phyloP scores from a whole-genome alignment of 257 asterid species.

The Scutellaria baicalensis region DNA sequence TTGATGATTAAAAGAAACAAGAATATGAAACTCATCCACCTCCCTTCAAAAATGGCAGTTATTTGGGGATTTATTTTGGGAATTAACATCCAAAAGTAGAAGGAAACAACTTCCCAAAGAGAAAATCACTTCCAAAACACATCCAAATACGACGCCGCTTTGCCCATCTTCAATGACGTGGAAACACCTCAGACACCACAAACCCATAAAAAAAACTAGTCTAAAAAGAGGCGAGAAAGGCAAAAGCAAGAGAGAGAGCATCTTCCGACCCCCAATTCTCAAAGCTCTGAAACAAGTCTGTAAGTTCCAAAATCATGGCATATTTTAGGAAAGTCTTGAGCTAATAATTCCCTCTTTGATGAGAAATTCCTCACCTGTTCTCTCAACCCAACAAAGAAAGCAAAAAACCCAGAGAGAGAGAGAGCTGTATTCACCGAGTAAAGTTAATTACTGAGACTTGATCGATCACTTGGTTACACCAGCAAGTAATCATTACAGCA shows the following conservation, averaged over 20 bases:
- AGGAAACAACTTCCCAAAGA: conserved; percentile 5
- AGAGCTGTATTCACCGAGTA: not conserved
- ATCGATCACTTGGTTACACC: not conserved
- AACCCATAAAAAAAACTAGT: not conserved
- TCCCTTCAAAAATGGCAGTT: not conserved
- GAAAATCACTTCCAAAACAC: conserved; percentile 5
- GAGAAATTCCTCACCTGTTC: not conserved
- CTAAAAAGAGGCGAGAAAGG: not conserved
- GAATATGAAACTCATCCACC: not conserved
- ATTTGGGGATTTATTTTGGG: too few species aligned
- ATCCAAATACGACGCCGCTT: conserved; percentile 7
- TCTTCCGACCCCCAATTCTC: conserved; percentile 19
- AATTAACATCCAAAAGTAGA: conserved; percentile 7
- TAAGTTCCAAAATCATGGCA: not conserved
- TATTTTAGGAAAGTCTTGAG: conserved; percentile 8
- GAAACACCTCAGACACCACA: conserved; percentile 15
- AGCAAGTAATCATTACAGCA: conserved; percentile 16
- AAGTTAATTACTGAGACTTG: not conserved
- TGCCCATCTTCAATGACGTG: conserved; percentile 18
- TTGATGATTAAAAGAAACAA: not conserved
- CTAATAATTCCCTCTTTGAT: not conserved
- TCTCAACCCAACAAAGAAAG: conserved; percentile 16
- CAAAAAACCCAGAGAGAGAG: not conserved
- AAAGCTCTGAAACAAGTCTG: conserved; percentile 6
- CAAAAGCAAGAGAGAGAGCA: not conserved